Base-by-base conservation (phyloP, 2,329 filamentous ascomycete species). In the Cercospora citrullina region DNA sequence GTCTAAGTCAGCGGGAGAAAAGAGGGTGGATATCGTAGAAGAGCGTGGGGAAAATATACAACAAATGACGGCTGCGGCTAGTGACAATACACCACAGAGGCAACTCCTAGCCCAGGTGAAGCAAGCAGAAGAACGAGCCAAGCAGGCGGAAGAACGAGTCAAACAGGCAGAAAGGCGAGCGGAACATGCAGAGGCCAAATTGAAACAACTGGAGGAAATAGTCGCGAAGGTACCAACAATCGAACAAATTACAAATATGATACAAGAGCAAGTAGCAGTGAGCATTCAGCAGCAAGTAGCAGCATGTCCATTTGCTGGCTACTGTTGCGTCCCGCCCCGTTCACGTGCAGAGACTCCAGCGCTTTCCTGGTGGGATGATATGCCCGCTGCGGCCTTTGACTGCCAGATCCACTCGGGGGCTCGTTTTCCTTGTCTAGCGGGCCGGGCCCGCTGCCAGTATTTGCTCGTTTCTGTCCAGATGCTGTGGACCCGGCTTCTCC, bases 91-190 rank as follows among this genome's bases (percentile, higher is more conserved):
- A 59, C 55, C 18, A 33, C 28, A 33, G 28, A 59, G 28, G 30
- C 28, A 30, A 59, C 23, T 59, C 3, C 55, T 59, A 31, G 55
- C n/a, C 23, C 28, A 59, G 55, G 36, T 59, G 28, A 33, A 33
- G 28, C 23, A 59, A 59, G 55, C 55, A 59, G 55, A 59, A 59
- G 55, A 18, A 33, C 23, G 55, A 59, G 55, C 55, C 12, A 33
- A 59, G n/a, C 55, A 59, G 55, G 55, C 28, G 28, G 55, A 33
- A 59, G 30, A n/a, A 30, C 28, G 55, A 59, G 55, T 28, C 6
- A 59, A n/a, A 30, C 23, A 16, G 55, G 30, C 55, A 28, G 55
- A 59, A 31, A 31, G 51, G 9, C 30, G 30, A 31, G 30, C 30
- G 30, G 39, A 18, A 45, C n/a, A 45, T 45, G 39, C 39, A 45